Conservation (phyloP, 176 grass and related monocot genomes). For the Canna indica region DNA sequence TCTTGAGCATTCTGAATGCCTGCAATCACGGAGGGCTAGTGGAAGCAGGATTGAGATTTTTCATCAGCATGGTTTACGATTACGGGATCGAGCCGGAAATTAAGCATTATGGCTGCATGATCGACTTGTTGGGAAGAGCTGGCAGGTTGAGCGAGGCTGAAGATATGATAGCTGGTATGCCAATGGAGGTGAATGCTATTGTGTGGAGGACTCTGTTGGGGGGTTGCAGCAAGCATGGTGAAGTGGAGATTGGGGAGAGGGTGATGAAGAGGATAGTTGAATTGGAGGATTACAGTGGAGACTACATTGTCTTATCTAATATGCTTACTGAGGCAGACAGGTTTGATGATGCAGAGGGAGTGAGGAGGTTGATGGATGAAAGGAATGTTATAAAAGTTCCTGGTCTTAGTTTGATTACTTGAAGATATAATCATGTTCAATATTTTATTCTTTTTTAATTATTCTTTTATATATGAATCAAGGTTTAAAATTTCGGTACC, state of each 20-base stretch:
- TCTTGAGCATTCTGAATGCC: slow-evolving; percentile 48
- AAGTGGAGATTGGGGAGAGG: slow-evolving; percentile 54
- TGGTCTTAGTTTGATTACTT: slow-evolving; percentile 41
- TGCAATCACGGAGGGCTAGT: slow-evolving; percentile 66
- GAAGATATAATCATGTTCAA: no score
- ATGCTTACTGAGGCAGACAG: slow-evolving; percentile 47
- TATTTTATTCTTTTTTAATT: no score
- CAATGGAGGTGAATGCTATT: slow-evolving; percentile 37
- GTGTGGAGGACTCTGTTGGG: slow-evolving; percentile 60
- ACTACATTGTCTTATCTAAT: slow-evolving; percentile 57
- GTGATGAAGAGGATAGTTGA: slow-evolving; percentile 47
- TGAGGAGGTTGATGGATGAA: slow-evolving; percentile 37
- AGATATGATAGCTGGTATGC: slow-evolving; percentile 45
- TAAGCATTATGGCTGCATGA: slow-evolving; percentile 66
- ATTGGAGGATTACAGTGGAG: slow-evolving; percentile 37
- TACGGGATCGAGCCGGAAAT: slow-evolving; percentile 42
- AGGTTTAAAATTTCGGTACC: no score
- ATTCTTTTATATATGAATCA: no score
- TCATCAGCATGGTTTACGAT: slow-evolving; percentile 53
- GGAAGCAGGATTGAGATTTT: slow-evolving; percentile 45
- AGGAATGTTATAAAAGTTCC: slow-evolving; percentile 36
- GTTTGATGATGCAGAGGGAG: slow-evolving; percentile 48
- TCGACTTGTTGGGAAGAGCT: slow-evolving; percentile 62
- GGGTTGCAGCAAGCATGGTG: slow-evolving; percentile 59
- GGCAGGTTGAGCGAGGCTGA: slow-evolving; percentile 45